A percentile compares a stretch with the other conserved stretches of the same genome.
Evolutionary conservation across 108 stramenopile genomes (phyloP).

Genomic region (Cyclotella kingstonii): DNA sequence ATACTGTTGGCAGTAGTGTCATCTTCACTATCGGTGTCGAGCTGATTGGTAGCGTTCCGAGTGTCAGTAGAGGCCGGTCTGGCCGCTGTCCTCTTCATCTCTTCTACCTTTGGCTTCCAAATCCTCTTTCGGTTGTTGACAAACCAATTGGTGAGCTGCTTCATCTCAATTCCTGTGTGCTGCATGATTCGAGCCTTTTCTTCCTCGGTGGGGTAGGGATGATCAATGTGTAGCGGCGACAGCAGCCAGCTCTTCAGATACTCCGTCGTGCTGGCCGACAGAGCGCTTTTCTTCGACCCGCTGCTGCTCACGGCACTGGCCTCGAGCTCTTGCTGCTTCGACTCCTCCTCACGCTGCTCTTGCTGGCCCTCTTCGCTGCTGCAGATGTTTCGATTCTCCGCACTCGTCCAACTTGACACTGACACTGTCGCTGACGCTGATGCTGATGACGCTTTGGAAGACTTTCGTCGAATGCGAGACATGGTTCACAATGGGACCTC

Average conservation of each 20-base stretch:
- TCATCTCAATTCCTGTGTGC: constrained; percentile 45
- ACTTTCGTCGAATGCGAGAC: constrained; percentile 27
- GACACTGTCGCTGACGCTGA: constrained; percentile 4
- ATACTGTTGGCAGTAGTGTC: too few relatives aligned
- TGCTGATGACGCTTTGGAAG: constrained; percentile 28
- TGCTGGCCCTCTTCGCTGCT: background rate
- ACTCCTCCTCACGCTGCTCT: background rate
- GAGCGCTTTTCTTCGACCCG: constrained; percentile 27
- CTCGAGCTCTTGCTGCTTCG: background rate
- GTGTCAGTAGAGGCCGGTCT: too few relatives aligned
- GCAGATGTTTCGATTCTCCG: constrained; percentile 10
- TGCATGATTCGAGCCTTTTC: constrained; percentile 44
- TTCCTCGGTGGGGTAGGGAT: constrained; percentile 56
- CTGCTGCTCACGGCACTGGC: background rate
- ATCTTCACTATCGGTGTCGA: too few relatives aligned
- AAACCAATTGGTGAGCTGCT: constrained; percentile 60
- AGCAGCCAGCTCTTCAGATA: constrained; percentile 54
- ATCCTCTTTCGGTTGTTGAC: constrained; percentile 54
- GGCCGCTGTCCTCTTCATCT: constrained; percentile 16
- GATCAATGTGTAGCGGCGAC: constrained; percentile 45
- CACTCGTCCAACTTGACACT: background rate
- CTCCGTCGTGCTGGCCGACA: constrained; percentile 37
- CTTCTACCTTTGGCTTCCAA: constrained; percentile 52
- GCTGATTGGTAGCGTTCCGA: too few relatives aligned
- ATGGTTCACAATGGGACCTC: background rate